Evolutionary conservation across 2,329 filamentous ascomycete species (phyloP).

Genomic region (Thielaviopsis populi): DNA sequence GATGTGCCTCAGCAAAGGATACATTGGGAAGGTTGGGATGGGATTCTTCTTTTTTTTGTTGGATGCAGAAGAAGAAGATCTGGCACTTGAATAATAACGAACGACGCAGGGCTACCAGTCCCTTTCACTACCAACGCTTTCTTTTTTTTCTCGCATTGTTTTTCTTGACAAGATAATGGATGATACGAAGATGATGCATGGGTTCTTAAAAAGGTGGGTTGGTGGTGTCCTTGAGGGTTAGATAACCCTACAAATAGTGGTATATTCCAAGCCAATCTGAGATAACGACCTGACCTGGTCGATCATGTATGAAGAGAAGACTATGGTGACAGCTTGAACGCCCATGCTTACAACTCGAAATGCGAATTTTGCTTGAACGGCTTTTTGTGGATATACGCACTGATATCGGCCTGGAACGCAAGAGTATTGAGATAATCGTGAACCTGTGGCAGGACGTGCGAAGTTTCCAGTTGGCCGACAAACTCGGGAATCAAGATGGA

Average conservation of each 20-base stretch:
- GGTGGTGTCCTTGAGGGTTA: not conserved
- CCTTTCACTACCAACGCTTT: slow-evolving; percentile 3
- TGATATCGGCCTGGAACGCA: slow-evolving; percentile 43
- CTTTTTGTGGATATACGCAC: slow-evolving; percentile 38
- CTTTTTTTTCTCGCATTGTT: not conserved
- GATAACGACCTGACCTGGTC: too few relatives aligned
- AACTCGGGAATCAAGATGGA: slow-evolving; percentile 72
- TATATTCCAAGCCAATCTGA: not conserved
- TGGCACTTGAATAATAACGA: slow-evolving; percentile 6
- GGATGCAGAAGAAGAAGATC: not conserved
- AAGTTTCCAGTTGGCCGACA: slow-evolving; percentile 29
- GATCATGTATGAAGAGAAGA: too few relatives aligned
- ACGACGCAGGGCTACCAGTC: slow-evolving; percentile 9
- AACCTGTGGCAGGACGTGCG: slow-evolving; percentile 39
- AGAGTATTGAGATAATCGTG: slow-evolving; percentile 46
- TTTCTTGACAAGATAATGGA: not conserved
- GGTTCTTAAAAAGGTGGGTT: not conserved
- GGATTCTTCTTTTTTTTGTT: not conserved
- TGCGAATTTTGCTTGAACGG: slow-evolving; percentile 32
- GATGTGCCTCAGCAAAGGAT: slow-evolving; percentile 8
- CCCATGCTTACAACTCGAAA: not conserved
- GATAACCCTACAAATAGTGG: not conserved
- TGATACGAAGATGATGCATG: not conserved
- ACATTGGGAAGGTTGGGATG: slow-evolving; percentile 4
- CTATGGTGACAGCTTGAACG: not conserved